Evolutionary conservation across 1,284 basidiomycete genomes (phyloP).

Genomic region (Cystobasidium pallidum): DNA sequence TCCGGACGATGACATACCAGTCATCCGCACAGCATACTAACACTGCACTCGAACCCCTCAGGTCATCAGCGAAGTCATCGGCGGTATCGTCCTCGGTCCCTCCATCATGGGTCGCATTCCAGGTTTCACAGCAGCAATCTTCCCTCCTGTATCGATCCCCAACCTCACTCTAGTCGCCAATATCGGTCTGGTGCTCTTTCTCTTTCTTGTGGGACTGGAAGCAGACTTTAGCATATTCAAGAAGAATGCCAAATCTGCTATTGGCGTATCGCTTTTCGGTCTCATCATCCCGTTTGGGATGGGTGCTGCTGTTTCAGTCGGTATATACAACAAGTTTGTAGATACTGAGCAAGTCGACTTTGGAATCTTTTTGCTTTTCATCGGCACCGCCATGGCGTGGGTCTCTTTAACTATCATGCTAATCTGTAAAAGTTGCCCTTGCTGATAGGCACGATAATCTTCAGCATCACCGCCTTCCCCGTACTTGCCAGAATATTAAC

Average conservation of each 20-base stretch:
- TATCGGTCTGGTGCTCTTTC: constrained; percentile 67
- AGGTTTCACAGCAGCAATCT: constrained; percentile 79
- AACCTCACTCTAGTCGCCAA: constrained; percentile 88
- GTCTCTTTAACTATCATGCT: not conserved
- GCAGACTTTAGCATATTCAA: constrained; percentile 79
- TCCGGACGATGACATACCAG: too few relatives aligned
- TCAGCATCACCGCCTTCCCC: constrained; percentile 57
- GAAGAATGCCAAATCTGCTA: constrained; percentile 64
- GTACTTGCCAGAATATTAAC: constrained; percentile 89
- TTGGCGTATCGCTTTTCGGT: constrained; percentile 64
- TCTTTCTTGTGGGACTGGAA: constrained; percentile 90
- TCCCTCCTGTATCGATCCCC: constrained; percentile 70
- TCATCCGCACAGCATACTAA: constrained; percentile 16
- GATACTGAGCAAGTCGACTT: constrained; percentile 65
- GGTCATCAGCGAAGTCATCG: constrained; percentile 59
- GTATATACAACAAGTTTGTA: constrained; percentile 80
- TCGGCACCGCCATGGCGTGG: constrained; percentile 65
- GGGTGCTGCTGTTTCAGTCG: constrained; percentile 77
- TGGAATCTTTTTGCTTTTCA: constrained; percentile 90
- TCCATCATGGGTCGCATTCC: constrained; percentile 63
- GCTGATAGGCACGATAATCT: too few relatives aligned
- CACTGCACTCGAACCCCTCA: constrained; percentile 15
- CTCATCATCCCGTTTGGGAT: constrained; percentile 79
- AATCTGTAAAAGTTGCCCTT: constrained; percentile 17
- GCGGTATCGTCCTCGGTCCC: constrained; percentile 56